Base-by-base conservation (phyloP, 768 basidiomycete species). In the Lactifluus rugatus region DNA sequence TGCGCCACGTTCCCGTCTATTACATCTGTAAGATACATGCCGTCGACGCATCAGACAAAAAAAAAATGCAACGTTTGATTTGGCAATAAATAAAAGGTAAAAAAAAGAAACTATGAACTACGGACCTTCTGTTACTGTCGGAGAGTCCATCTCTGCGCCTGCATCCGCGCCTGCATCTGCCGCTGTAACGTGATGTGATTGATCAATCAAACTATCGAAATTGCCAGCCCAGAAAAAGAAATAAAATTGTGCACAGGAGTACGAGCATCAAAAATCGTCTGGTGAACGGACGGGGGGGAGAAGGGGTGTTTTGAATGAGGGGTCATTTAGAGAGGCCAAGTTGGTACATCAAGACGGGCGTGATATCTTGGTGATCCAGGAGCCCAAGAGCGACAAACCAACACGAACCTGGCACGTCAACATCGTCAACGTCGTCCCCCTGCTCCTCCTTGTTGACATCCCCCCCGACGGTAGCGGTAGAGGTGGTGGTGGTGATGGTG, bases 301-400 rank as follows among this genome's bases (percentile, higher is more conserved):
- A 36, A 49, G 17, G 48, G 28, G 41, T 32, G 53, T n/a, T n/a
- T n/a, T 44, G 32, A 21, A 23, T 8, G 41, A n/a, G 17, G 36
- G 48, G 41, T 8, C 41, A 13, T 17, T 36, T 9, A 23, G 41
- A 51, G 28, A 46, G 26, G 23, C 54, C 58, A 53, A 78, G 63
- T 58, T 59, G 64, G 56, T 73, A 70, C 75, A 84, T 68, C 59
- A 71, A 70, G 61, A 80, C 80, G 39, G 74, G 62, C 17, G 78
- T 80, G 70, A 88, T 75, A 66, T 80, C 77, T 68, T 71, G 68
- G 62, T 79, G 74, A 75, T 87, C 80, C 31, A 65, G 41, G 21
- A 60, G 52, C 37, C 58, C 64, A 14, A 63, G 48, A 44, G 37
- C 37, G 23, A 50, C 44, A 41, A 61, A 56, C 58, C 55, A 64